Percentiles rank a stretch among this genome's conserved stretches.
These are phyloP conservation scores for Moesziomyces sp. DNA, from an alignment of 1,284 basidiomycete species.

Conservation along the genomic window DNA sequence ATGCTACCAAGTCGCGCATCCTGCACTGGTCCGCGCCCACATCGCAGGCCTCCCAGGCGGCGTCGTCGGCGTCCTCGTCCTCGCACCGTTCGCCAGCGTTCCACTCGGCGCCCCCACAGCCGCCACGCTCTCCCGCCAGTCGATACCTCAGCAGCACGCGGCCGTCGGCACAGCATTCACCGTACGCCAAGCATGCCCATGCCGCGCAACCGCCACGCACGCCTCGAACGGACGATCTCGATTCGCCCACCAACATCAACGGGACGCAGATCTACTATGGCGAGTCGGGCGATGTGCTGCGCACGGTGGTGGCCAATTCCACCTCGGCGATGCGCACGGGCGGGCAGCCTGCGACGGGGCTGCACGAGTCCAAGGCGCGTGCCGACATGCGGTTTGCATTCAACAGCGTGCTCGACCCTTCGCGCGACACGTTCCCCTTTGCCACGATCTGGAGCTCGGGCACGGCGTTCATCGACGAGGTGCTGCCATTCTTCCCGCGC, in stretches of 20 bases:
- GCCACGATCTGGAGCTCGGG: slow-evolving; percentile 47
- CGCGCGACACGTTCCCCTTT: slow-evolving; percentile 45
- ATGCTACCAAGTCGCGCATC: slow-evolving; percentile 31
- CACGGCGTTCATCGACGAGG: slow-evolving; percentile 43
- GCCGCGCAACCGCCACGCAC: neutral
- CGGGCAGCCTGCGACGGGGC: neutral
- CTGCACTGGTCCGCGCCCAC: slow-evolving; percentile 23
- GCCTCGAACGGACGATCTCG: slow-evolving; percentile 7
- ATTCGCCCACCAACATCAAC: slow-evolving; percentile 35
- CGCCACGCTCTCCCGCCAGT: slow-evolving; percentile 5
- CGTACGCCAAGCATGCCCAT: too few relatives aligned
- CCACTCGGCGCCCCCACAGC: too few relatives aligned
- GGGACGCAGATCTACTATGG: slow-evolving; percentile 41
- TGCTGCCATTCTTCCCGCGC: slow-evolving; percentile 39
- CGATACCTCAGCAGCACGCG: neutral
- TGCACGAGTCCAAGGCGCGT: slow-evolving; percentile 25
- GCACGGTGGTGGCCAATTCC: slow-evolving; percentile 20
- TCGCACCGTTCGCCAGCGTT: slow-evolving; percentile 8
- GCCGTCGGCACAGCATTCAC: too few relatives aligned
- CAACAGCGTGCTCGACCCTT: slow-evolving; percentile 39
- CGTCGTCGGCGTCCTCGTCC: slow-evolving; percentile 12
- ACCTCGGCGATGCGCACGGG: slow-evolving; percentile 7
- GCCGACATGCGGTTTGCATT: slow-evolving; percentile 40
- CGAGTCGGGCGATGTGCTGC: slow-evolving; percentile 24
- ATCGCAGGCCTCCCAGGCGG: slow-evolving; percentile 18